These are phyloP conservation scores for Thraustochytrium sp. DNA, from an alignment of 352 stramenopile species.

Conservation along the genomic window DNA sequence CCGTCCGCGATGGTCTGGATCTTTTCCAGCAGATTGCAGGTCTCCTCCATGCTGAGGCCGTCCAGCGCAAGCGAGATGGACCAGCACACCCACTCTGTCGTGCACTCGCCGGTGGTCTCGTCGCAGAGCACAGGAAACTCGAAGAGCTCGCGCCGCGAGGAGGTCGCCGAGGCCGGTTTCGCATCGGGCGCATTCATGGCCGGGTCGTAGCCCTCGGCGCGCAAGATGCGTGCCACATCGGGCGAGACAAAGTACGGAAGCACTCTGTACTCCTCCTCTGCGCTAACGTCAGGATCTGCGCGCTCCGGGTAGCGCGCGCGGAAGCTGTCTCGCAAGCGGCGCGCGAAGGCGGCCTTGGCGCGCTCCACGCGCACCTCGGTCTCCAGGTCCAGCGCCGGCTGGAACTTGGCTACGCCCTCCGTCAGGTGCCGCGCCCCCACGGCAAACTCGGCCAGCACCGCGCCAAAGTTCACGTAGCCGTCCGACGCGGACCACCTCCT, in stretches of 20 bases:
- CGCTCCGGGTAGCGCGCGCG: neutral
- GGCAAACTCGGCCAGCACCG: neutral
- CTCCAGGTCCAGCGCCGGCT: neutral
- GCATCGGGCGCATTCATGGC: neutral
- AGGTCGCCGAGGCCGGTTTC: neutral
- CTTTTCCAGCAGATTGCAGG: constrained; percentile 38
- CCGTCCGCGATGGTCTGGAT: constrained; percentile 7
- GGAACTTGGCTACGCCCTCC: neutral
- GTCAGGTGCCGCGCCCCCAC: neutral
- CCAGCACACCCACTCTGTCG: constrained; percentile 8
- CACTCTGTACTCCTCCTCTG: neutral
- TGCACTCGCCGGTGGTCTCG: neutral
- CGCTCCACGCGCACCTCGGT: constrained; percentile 23
- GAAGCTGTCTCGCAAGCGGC: constrained; percentile 19
- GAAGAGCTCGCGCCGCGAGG: neutral
- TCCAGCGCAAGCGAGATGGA: constrained; percentile 11
- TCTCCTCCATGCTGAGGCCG: constrained; percentile 36
- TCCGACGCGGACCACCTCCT: neutral
- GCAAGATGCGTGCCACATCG: constrained; percentile 3
- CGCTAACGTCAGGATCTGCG: neutral
- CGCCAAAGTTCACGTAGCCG: constrained; percentile 37
- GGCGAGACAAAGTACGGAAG: constrained; percentile 26
- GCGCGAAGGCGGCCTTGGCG: constrained; percentile 14
- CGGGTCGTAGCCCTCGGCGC: neutral
- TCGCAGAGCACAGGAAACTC: constrained; percentile 12